These are phyloP conservation scores for Blastobotrys proliferans DNA, from an alignment of 1,139 yeast genomes.

Conservation along the genomic window DNA sequence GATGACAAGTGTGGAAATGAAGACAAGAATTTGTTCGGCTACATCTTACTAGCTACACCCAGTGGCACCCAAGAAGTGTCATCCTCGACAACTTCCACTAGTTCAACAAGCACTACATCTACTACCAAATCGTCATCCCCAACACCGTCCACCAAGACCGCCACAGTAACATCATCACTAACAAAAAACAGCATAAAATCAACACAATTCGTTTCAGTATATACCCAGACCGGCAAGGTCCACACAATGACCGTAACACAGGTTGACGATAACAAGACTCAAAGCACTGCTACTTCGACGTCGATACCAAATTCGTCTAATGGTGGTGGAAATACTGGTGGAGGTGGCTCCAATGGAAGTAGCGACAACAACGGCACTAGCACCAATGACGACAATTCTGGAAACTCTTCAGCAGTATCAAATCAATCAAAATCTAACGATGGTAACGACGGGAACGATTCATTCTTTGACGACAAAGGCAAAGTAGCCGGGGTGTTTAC, in stretches of 20 bases:
- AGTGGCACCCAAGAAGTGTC: constrained; percentile 31
- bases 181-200: constrained; percentile 8
- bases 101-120: constrained; percentile 17
- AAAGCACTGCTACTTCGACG: constrained; percentile 10
- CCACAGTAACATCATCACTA: constrained; percentile 12
- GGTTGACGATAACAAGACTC: neutral
- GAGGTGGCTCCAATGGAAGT: constrained; percentile 9
- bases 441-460: no score
- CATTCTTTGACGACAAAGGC: constrained; percentile 53
- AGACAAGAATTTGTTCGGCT: constrained; percentile 40
- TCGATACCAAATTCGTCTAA: no score
- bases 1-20: constrained; percentile 44
- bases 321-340: no score
- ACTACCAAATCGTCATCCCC: constrained; percentile 17
- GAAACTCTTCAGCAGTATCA: no score
- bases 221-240: constrained; percentile 25
- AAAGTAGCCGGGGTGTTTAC: constrained; percentile 73
- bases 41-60: constrained; percentile 40
- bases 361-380: constrained; percentile 18
- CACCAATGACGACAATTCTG: constrained; percentile 29
- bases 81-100: constrained; percentile 15
- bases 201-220: constrained; percentile 18
- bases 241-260: constrained; percentile 19
- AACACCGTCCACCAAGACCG: constrained; percentile 14
- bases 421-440: no score